phyloP scores from a whole-genome alignment of 768 basidiomycete genomes.

The Phlebiopsis flavidoalba region DNA sequence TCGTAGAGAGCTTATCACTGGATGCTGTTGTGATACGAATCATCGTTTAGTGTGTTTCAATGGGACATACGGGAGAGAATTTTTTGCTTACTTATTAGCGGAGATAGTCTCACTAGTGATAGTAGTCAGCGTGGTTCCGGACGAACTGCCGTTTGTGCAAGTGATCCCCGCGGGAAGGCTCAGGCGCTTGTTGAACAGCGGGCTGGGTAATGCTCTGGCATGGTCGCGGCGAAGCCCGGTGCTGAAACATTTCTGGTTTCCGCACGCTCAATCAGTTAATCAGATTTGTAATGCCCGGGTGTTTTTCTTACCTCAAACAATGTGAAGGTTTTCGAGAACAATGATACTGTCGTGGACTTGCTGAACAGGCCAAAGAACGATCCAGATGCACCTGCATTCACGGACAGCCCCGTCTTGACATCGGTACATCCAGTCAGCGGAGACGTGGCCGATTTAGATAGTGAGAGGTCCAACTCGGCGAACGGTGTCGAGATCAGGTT shows the following conservation, averaged over 20 bases:
- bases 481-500: slow-evolving; percentile 35
- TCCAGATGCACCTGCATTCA: slow-evolving; percentile 18
- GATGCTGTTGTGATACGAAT: neutral
- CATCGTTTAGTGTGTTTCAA: neutral
- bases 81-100: neutral
- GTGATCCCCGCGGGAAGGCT: neutral
- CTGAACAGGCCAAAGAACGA: slow-evolving; percentile 20
- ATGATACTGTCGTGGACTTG: slow-evolving; percentile 11
- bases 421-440: slow-evolving; percentile 18
- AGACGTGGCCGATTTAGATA: slow-evolving; percentile 16
- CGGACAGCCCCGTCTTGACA: slow-evolving; percentile 16
- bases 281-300: neutral
- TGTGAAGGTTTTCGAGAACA: slow-evolving; percentile 20
- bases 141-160: neutral
- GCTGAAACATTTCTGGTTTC: slow-evolving; percentile 16
- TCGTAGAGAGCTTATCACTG: neutral
- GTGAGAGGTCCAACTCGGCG: slow-evolving; percentile 22
- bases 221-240: neutral
- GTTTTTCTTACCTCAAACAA: slow-evolving; percentile 17
- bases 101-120: neutral
- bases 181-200: neutral
- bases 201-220: neutral
- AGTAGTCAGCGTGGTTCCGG: neutral
- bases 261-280: neutral
- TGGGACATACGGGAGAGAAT: neutral